Base-by-base conservation (phyloP, 192 early-diverging fungal genomes). In the Entomortierella parvispora region DNA sequence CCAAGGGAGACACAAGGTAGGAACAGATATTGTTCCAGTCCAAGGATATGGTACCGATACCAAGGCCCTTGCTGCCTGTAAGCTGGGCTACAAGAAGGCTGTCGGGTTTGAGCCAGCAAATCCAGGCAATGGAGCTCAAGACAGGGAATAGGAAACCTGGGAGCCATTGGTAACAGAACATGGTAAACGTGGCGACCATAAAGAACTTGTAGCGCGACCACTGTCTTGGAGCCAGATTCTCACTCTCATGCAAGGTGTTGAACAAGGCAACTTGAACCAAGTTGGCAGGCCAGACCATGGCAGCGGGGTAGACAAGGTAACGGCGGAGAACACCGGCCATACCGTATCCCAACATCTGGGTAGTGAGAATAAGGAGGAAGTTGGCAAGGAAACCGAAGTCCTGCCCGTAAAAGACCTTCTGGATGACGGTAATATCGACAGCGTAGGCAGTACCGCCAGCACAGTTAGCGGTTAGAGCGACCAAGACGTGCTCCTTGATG, bases 221-320 rank as follows among this genome's bases (percentile, higher is more conserved):
- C 58, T 55, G 89, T 85, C 58, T 81, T 50, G 28, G 91, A 78
- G 6, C 87, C 33, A 68, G 82, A 68, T 53, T 76, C 69, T 46
- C 91, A 74, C 29, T 31, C 82, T 58, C 47, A 57, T 82, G 80
- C 17, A 82, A 46, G 1, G 86, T 83, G 62, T 81, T 84, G 65
- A 82, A 83, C 8, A 84, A 29, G 4, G 81, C 78, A 23, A 82
- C 83, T 40, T 81, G 79, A 17, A 86, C 84, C 32, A 98, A 84
- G 32, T 85, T 91, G 4, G 86, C 63, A 3, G 96, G 96, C 95
- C 95, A 99, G 45, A 94, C 80, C 93, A 96, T 95, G 11, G 87
- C 84, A 9, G 90, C 77, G 20, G 93, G 94, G 55, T 92, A 88
- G n/a, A 97, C 94, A 9, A 97, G 81, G 78, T 89, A 94, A 25